Base-by-base conservation (phyloP, 257 asterid species). In the Nyctanthes arbortristis region DNA sequence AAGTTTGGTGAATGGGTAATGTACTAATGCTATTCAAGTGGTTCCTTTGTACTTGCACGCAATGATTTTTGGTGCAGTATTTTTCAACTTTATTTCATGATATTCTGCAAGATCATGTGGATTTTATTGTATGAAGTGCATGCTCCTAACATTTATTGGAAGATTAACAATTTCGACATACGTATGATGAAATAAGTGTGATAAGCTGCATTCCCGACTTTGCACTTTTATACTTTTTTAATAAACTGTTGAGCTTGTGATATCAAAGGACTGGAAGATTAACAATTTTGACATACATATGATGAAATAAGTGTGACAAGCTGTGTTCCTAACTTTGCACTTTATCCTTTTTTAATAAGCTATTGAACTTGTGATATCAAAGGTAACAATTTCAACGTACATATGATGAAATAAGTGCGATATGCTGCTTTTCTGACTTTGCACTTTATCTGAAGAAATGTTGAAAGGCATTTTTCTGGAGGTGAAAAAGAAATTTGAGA, bases 381-480 rank as follows among this genome's bases (percentile, higher is more conserved):
- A 25, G 20, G 25, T n/a, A 52, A 20, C 16, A 49, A 4, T 52
- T 52, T 2, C 29, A 52, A 52, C 9, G 22, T 49, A 22, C 1
- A 0, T 22, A 22, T 52, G 25, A 47, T n/a, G 7, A 52, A 22
- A 22, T 12, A 52, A 22, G 22, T 52, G 40, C 64, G 52, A 5
- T 57, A 28, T 63, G 58, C 54, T 61, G 34, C 30, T 39, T 56
- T 66, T 45, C 78, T 82, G 71, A 81, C 81, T 75, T 40, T 78
- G 73, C 78, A 54, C 64, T 36, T 77, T 56, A 69, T 81, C 22
- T 85, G 82, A 77, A 94, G 99, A 94, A 79, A 65, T 91, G 89
- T 82, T 94, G 93, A 94, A 94, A 95, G 87, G 89, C 76, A 85
- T 91, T 52, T 94, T 94, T 75, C 88, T 85, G 22, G 97, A 94